Evolutionary conservation across 805 yeast genomes (phyloP), one percentile per base, ranked within the genome.

Genomic region (Monosporozyma solicola): DNA sequence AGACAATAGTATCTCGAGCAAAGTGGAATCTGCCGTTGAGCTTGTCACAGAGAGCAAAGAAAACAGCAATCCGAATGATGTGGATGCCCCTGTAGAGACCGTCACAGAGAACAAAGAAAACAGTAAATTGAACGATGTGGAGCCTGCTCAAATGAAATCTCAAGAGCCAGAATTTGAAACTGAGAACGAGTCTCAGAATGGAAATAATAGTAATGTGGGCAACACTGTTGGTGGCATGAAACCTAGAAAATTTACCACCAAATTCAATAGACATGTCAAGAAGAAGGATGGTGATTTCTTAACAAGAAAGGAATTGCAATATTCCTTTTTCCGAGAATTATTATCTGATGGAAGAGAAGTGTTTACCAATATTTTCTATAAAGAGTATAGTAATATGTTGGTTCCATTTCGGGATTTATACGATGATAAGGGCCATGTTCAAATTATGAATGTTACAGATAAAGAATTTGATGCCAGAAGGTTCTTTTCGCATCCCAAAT

Each of bases 251-350:
- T 24, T 43, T 43, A 43, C 46, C 9, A 25, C 54, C 32, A 55
- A 56, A 45, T 60, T 60, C 41, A 57, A 47, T 41, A 59, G 87
- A 47, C 90, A 84, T 67, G 68, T 92, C 60, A 92, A 92, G 69
- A 92, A 91, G 64, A 76, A 82, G 20, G 98, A 92, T 63, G 97
- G 98, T 5, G 95, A 87, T 61, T 95, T 96, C 22, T 82, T 91
- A 54, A 87, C 94, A 85, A 76, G 98, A 49, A 77, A 72, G 52
- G 98, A 92, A 61, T 84, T 92, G 53, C 97, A 90, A 67, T 86
- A 83, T 67, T 90, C 85, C 58, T 87, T 91, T 59, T 71, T 92
- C 52, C 72, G 75, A 48, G 72, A 74, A 29, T 69, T 92, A 9
- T 85, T 92, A 61, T 74, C 77, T 60, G 85, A 89, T 63, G 73